Conservation (phyloP, 176 grass and related monocot species). For the Bothriochloa decipiens region DNA sequence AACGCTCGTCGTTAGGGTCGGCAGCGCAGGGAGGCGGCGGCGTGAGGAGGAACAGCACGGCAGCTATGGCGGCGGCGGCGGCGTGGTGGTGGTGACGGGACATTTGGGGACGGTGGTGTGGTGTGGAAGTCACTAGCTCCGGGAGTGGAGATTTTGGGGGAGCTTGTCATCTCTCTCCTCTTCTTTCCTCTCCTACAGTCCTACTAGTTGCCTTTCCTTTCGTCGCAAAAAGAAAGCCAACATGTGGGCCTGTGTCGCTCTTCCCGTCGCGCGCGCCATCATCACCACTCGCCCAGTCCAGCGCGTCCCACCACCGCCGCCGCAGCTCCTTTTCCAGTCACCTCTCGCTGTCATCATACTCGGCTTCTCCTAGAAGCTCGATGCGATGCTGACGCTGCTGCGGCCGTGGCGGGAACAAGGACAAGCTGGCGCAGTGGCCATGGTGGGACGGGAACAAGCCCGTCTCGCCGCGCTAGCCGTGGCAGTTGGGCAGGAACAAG, state of each 20-base stretch:
- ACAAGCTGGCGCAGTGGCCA: conserved; percentile 21
- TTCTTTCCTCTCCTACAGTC: not conserved
- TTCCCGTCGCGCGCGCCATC: conserved; percentile 3
- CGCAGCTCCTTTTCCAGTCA: not conserved
- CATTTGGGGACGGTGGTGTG: conserved; percentile 38
- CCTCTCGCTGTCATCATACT: not conserved
- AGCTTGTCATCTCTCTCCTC: not conserved
- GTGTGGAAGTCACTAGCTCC: conserved; percentile 1
- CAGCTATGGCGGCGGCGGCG: not conserved
- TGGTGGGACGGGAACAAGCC: too few species aligned
- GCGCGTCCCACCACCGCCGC: not conserved
- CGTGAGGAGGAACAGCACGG: conserved; percentile 21
- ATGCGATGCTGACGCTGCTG: conserved; percentile 50
- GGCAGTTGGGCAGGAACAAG: conserved; percentile 16
- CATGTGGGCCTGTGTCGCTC: not conserved
- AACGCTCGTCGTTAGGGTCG: conserved; percentile 64
- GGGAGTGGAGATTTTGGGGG: conserved; percentile 26
- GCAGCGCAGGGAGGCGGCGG: conserved; percentile 1
- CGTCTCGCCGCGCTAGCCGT: not conserved
- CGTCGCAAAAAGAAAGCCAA: not conserved
- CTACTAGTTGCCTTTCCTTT: not conserved
- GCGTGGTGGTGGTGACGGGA: conserved; percentile 34
- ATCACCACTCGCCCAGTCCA: not conserved
- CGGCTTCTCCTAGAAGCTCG: conserved; percentile 16
- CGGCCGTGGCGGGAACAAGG: conserved; percentile 38